phyloP scores from a whole-genome alignment of 805 yeast genomes.

The Blastobotrys mokoenaii region DNA sequence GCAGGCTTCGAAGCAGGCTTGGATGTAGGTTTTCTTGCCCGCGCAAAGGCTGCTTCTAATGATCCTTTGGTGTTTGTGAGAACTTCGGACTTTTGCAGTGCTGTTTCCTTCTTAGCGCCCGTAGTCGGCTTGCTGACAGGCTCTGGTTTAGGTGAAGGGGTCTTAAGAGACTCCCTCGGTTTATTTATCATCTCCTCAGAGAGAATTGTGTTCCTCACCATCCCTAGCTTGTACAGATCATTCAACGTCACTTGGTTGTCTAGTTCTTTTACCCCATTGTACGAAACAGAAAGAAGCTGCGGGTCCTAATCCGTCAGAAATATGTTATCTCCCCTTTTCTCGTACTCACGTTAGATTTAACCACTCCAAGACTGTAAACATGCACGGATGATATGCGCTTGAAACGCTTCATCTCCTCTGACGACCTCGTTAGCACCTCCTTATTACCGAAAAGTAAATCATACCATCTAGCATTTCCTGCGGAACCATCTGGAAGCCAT shows the following conservation, averaged over 20 bases:
- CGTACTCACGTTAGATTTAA: no score
- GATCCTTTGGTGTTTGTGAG: no score
- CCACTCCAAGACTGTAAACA: conserved; percentile 11
- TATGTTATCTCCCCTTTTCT: no score
- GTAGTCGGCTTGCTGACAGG: no score
- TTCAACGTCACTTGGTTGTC: neutral
- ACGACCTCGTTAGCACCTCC: neutral
- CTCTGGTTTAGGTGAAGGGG: no score
- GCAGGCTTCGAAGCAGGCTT: neutral
- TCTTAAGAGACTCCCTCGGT: no score
- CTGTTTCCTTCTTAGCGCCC: no score
- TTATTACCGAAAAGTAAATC: neutral
- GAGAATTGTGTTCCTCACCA: neutral
- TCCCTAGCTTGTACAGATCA: neutral
- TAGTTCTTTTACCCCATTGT: no score
- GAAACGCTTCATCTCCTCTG: conserved; percentile 8
- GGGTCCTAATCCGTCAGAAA: no score
- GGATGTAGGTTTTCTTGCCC: neutral
- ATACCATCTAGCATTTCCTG: neutral
- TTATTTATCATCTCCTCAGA: neutral
- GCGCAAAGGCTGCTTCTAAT: neutral
- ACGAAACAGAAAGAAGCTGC: no score
- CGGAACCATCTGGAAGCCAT: no score
- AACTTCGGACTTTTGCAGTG: no score
- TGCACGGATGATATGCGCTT: conserved; percentile 7